Evolutionary conservation across 192 early-diverging fungal species (phyloP), one percentile per base, ranked within the genome.

Genomic region (Irineochytrium annulatum): DNA sequence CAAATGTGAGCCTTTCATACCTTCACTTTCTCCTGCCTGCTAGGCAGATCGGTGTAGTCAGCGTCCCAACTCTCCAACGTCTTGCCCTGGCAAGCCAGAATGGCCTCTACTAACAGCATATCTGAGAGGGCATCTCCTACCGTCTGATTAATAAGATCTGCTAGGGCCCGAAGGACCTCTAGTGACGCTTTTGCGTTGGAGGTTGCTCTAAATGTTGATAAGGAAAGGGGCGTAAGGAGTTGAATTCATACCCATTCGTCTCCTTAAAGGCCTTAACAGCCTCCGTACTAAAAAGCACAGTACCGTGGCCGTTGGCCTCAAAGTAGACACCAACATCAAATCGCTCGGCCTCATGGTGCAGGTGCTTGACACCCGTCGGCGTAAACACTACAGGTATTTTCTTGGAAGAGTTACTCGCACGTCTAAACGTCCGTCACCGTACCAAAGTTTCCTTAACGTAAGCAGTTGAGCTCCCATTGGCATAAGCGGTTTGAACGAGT

Each of bases 281-380:
- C 2, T 66, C 68, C 39, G 82, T 65, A 70, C 91, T 98, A 74
- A 99, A 99, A 59, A 99, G 78, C 44, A 97, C 89, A 19, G 97
- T 99, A 52, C 97, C 97, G 70, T 99, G 97, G 56, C 97, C 97
- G 63, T 99, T 99, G 39, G 97, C 97, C 75, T 99, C 97, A 88
- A 99, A 99, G 82, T 99, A 99, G 35, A 97, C 93, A 68, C 97
- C 97, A 61, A 98, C 87, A 72, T 95, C 92, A 75, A 92, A 98
- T 65, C 91, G 88, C 71, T 92, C 87, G 29, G 97, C 97, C 62
- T 94, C 94, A 71, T 99, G 97, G 68, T 99, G 97, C 65, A 99
- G 79, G 76, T 99, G 88, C 85, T 99, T 99, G 59, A 99, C 97
- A 59, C 97, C 97, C 5, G 97, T 99, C 43, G 89, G 80, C 27